These are phyloP conservation scores for Plasmodium gallinaceum DNA, from an alignment of 169 alveolate species.

Conservation along the genomic window DNA sequence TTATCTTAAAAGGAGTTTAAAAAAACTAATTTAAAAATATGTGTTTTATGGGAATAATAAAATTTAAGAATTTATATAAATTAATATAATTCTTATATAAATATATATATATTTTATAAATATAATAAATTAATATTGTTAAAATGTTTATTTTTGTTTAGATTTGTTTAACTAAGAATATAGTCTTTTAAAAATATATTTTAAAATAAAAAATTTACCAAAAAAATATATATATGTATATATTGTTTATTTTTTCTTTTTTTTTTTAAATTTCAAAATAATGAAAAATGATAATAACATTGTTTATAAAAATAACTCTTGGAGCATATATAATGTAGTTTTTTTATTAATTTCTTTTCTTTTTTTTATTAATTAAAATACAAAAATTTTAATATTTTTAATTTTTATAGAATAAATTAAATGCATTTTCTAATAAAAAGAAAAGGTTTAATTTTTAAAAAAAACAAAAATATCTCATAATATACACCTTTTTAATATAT, in stretches of 20 bases:
- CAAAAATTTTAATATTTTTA: background rate
- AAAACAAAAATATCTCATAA: background rate
- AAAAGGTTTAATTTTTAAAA: conserved; percentile 38
- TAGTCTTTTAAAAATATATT: background rate
- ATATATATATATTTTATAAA: no score
- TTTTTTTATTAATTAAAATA: no score
- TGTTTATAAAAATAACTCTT: conserved; percentile 41
- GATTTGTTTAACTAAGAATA: background rate
- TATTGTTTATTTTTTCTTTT: no score
- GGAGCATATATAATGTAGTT: conserved; percentile 50
- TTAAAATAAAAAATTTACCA: background rate
- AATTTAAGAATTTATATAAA: no score
- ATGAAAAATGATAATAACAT: conserved; percentile 49
- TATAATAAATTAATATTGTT: no score
- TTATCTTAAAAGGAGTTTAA: no score
- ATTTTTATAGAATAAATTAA: conserved; percentile 37
- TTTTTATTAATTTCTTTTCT: background rate
- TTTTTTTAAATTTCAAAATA: background rate
- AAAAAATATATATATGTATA: background rate
- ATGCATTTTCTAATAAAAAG: conserved; percentile 17
- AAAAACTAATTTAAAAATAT: no score
- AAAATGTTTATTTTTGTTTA: no score
- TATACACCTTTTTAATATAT: background rate
- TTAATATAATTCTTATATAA: no score
- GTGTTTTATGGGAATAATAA: no score